Percentiles rank a stretch among this genome's conserved stretches.
These are phyloP conservation scores for Colletotrichum musicola DNA, from an alignment of 2,329 filamentous ascomycete species.

Conservation along the genomic window DNA sequence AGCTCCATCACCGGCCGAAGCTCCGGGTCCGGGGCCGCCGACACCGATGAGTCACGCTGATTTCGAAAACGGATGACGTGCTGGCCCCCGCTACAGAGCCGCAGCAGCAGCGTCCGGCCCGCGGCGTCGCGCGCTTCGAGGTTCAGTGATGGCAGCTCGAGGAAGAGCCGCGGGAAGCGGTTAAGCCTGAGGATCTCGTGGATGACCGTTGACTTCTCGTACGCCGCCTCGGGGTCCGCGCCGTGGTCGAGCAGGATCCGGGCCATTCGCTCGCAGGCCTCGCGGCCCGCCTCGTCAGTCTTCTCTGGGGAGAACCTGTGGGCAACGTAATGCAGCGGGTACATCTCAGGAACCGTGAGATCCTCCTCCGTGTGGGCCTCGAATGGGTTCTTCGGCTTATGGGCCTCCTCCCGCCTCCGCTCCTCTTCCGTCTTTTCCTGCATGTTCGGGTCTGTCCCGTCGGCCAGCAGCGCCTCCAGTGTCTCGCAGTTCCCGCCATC, in stretches of 20 bases:
- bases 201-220: conserved; percentile 3
- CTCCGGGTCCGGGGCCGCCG: neutral
- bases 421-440: neutral
- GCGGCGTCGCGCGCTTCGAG: conserved; percentile 6
- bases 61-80: neutral
- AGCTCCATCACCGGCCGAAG: neutral
- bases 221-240: neutral
- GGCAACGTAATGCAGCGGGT: neutral
- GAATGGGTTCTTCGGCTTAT: too few relatives aligned
- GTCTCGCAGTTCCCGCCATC: neutral
- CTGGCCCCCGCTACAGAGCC: neutral
- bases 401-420: neutral
- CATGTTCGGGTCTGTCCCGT: neutral
- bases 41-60: too few relatives aligned
- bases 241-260: neutral
- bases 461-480: neutral
- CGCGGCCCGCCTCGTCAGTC: neutral
- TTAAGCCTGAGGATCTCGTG: neutral
- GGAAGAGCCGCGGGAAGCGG: neutral
- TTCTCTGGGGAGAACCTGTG: neutral
- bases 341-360: neutral
- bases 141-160: neutral
- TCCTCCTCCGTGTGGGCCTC: neutral
- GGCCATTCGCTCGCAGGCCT: neutral
- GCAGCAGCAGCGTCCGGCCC: conserved; percentile 6